phyloP scores from a whole-genome alignment of 2,329 filamentous ascomycete genomes.

The Colletotrichum tropicale region DNA sequence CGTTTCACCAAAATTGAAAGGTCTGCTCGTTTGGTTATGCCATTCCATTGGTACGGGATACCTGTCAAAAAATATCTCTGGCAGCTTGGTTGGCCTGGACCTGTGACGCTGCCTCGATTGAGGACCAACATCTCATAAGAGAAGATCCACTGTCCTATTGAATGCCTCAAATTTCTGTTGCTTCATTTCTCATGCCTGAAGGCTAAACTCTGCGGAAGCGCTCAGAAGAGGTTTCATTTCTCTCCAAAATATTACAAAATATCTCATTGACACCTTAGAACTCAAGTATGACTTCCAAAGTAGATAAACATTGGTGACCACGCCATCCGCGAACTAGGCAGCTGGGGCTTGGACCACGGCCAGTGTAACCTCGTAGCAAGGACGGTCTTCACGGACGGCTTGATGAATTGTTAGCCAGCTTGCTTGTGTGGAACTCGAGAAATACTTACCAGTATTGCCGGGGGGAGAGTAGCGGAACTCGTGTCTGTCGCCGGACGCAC shows the following conservation, averaged over 20 bases:
- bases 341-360: not conserved
- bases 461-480: slow-evolving; percentile 49
- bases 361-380: not conserved
- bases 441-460: slow-evolving; percentile 37
- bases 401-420: not conserved
- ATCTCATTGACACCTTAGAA: not conserved
- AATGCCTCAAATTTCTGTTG: not conserved
- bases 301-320: not conserved
- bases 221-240: not conserved
- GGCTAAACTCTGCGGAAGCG: not conserved
- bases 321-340: not conserved
- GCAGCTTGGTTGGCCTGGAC: too few species aligned
- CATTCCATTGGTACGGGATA: too few species aligned
- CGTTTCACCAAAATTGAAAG: not conserved
- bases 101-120: too few species aligned
- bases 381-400: not conserved
- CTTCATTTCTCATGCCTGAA: not conserved
- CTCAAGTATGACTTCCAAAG: not conserved
- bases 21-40: not conserved
- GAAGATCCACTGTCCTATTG: not conserved
- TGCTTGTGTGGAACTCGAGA: not conserved
- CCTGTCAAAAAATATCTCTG: too few species aligned
- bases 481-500: slow-evolving; percentile 37
- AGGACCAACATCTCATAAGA: too few species aligned
- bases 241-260: not conserved